These are phyloP conservation scores for Withania somnifera DNA, from an alignment of 305 asterid species.

Conservation along the genomic window DNA sequence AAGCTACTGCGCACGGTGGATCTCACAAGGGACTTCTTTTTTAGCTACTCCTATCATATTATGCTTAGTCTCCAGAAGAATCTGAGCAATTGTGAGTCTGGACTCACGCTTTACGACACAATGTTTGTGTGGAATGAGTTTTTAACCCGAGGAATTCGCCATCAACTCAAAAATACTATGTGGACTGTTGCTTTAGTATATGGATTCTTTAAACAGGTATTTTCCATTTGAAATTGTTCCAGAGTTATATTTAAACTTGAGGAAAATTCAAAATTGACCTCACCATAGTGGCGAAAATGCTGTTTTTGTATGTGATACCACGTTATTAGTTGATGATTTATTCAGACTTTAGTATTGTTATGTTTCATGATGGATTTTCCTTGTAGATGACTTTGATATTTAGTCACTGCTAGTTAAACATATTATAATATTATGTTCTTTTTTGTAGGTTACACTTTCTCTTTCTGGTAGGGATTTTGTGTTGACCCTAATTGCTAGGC, in stretches of 20 bases:
- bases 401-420: not conserved
- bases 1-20: constrained; percentile 83
- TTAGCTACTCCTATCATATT: constrained; percentile 85
- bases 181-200: constrained; percentile 90
- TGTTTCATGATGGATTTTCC: not conserved
- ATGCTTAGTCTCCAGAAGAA: constrained; percentile 93
- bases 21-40: constrained; percentile 93
- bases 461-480: constrained; percentile 42
- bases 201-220: constrained; percentile 90
- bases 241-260: not conserved
- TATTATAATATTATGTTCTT: not conserved
- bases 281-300: not conserved
- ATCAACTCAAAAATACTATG: constrained; percentile 55
- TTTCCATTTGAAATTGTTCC: not conserved
- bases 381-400: not conserved
- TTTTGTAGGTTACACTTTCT: constrained; percentile 54
- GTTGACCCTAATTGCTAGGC: constrained; percentile 78
- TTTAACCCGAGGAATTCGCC: constrained; percentile 74
- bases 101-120: constrained; percentile 55
- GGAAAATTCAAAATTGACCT: not conserved
- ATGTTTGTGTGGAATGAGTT: constrained; percentile 97
- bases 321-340: not conserved
- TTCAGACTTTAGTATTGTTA: not conserved
- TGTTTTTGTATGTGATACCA: not conserved
- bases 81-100: constrained; percentile 49